These are phyloP conservation scores for Exophiala calicioides DNA, from an alignment of 2,329 filamentous ascomycete species.

Conservation along the genomic window DNA sequence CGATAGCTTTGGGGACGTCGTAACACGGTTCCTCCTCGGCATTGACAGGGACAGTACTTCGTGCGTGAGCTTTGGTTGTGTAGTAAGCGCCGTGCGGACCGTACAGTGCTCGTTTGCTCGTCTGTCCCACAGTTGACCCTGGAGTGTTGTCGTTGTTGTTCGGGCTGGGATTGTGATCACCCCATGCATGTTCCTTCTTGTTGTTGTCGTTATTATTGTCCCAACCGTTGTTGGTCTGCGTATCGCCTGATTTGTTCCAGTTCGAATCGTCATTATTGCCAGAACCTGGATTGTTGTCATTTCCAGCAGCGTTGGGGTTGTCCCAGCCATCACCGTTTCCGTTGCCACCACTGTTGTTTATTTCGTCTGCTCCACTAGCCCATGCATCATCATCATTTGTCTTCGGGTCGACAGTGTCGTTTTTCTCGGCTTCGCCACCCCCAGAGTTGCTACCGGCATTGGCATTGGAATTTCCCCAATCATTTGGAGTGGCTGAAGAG, in stretches of 20 bases:
- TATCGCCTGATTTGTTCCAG: conserved; percentile 13
- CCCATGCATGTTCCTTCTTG: background rate
- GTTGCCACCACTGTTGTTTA: conserved; percentile 3
- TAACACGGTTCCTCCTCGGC: conserved; percentile 31
- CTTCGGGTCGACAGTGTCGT: background rate
- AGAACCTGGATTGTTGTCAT: conserved; percentile 1
- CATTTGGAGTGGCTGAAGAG: background rate
- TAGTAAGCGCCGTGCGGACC: conserved; percentile 31
- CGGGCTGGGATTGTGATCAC: conserved; percentile 2
- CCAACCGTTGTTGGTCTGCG: conserved; percentile 8
- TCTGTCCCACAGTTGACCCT: background rate
- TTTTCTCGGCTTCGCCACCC: background rate
- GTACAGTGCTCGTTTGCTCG: conserved; percentile 18
- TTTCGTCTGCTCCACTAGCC: conserved; percentile 3
- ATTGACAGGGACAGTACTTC: conserved; percentile 10
- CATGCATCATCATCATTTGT: background rate
- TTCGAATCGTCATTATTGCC: conserved; percentile 1
- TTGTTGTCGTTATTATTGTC: conserved; percentile 11
- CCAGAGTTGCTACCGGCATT: background rate
- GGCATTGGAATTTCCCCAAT: conserved; percentile 1
- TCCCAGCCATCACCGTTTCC: conserved; percentile 12
- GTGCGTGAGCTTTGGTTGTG: conserved; percentile 14
- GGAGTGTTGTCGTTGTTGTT: conserved; percentile 7
- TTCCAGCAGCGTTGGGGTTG: too few relatives aligned
- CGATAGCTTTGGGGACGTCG: conserved; percentile 28